Evolutionary conservation across 305 asterid genomes (phyloP), one percentile per base, ranked within the genome.

Genomic region (Caryopteris hybrid): DNA sequence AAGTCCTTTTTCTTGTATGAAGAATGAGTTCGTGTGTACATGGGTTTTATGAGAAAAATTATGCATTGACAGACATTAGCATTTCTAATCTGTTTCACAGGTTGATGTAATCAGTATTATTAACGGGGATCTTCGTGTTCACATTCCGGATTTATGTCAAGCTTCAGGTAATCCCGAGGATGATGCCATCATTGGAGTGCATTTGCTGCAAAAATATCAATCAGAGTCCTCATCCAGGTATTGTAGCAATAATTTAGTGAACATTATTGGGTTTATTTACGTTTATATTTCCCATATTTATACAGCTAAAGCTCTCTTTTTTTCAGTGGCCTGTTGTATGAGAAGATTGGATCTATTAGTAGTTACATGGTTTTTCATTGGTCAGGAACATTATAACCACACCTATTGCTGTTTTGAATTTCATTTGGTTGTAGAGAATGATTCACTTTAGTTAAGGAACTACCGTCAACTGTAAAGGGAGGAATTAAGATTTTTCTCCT

Each of bases 61-160:
- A 54, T 53, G 47, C 60, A 45, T 31, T 63, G 17, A 61, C 54
- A 27, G 64, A 61, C 52, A 31, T 69, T 36, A 23, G 47, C 74
- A 68, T 77, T 66, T 8, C 14, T 42, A 45, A 6, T 69, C 4
- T 68, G 21, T 69, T 62, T 41, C 52, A 64, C 82, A 92, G 98
- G 79, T 90, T 75, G 97, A 92, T 46, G 68, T 93, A 66, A 80
- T 90, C 39, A 90, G 93, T 81, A 85, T 92, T 57, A 51, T 93
- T 74, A 82, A 70, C 60, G 98, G 98, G 66, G 82, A 81, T 79
- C 62, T 78, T 71, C 84, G 75, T 61, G 82, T 41, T 78, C 80
- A 86, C 4, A 73, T 86, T 77, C 76, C 89, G 6, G 80, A 72
- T 78, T 52, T 70, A 17, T 68, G 71, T 72, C 76, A 75, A 80